Evolutionary conservation across 2,329 filamentous ascomycete genomes (phyloP), one percentile per base, ranked within the genome.

Genomic region (Fusarium abutilonis): DNA sequence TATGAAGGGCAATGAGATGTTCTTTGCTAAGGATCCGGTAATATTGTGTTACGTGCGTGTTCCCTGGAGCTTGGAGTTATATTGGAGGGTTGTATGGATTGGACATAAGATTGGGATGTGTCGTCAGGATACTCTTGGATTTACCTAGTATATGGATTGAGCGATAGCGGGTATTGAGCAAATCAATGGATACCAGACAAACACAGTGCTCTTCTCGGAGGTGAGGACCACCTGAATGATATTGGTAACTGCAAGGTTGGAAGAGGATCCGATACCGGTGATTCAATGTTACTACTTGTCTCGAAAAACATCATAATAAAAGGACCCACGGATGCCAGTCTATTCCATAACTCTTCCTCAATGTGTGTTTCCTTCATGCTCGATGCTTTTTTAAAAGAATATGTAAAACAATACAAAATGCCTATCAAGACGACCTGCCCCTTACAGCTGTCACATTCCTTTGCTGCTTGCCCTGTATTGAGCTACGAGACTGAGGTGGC

Each of bases 1-100:
- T 78, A 78, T 45, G 70, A 75, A 26, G 77, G 77, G 4, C 68
- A 63, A 9, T 79, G 64, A 47, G 36, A 31, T 28, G 43, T 13
- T 15, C 6, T 31, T 32, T 19, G 19, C 7, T 40, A 19, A 13
- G n/a, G 9, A 8, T 26, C 23, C 23, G 23, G 23, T 26, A 26
- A 26, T 4, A 6, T 26, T 38, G 42, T 17, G 6, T 38, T 46
- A 3, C 21, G 10, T 13, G 31, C 15, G 35, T 44, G 36, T 48
- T 46, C 46, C 48, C 15, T 31, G 67, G 67, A 70, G 64, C 67
- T 68, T 60, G 52, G 51, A 49, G 42, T 52, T 31, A 34, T 46
- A 42, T 14, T 9, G n/a, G 32, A 21, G 36, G 34, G 34, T 58
- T 55, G 17, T n/a, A 47, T 29, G 42, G 44, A 23, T 49, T 55